A percentile compares a stretch with the other conserved stretches of the same genome.
phyloP scores from a whole-genome alignment of 1,284 basidiomycete species.

The Moesziomyces parantarcticus region DNA sequence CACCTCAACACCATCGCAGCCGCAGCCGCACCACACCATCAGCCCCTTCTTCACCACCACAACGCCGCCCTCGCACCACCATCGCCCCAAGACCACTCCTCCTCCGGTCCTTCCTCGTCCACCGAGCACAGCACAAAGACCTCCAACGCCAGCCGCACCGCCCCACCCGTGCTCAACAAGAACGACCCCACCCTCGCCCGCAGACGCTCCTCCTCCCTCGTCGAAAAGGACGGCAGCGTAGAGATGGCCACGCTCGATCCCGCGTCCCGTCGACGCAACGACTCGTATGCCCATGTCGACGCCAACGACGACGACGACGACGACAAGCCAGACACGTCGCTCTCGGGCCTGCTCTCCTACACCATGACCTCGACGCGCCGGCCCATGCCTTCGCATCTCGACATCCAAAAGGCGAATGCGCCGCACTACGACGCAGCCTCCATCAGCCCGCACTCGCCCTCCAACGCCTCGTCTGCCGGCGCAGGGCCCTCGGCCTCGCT shows the following conservation, averaged over 20 bases:
- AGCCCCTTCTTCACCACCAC: background rate
- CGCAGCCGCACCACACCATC: background rate
- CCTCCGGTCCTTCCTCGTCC: conserved; percentile 22
- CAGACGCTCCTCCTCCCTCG: conserved; percentile 34
- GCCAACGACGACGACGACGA: background rate
- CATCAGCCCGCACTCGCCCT: conserved; percentile 28
- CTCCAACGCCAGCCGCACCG: conserved; percentile 15
- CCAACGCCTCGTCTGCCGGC: conserved; percentile 13
- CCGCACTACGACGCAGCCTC: conserved; percentile 13
- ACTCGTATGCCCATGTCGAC: conserved; percentile 2
- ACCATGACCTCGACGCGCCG: conserved; percentile 20
- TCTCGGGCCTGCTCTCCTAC: conserved; percentile 20
- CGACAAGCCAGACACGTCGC: conserved; percentile 9
- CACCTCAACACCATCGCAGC: conserved; percentile 12
- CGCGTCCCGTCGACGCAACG: conserved; percentile 3
- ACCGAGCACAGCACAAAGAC: conserved; percentile 27
- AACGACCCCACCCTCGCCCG: conserved; percentile 17
- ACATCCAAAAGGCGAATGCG: conserved; percentile 25
- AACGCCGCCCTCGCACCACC: conserved; percentile 4
- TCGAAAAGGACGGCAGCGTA: conserved; percentile 31
- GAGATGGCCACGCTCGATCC: conserved; percentile 25
- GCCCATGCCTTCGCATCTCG: conserved; percentile 18
- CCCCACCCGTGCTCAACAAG: conserved; percentile 35
- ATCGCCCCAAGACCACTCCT: conserved; percentile 1
- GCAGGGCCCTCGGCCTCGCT: conserved; percentile 11